A percentile compares a stretch with the other conserved stretches of the same genome.
These are phyloP conservation scores for Rhizopogon vinicolor DNA, from an alignment of 768 basidiomycete genomes.

Conservation along the genomic window DNA sequence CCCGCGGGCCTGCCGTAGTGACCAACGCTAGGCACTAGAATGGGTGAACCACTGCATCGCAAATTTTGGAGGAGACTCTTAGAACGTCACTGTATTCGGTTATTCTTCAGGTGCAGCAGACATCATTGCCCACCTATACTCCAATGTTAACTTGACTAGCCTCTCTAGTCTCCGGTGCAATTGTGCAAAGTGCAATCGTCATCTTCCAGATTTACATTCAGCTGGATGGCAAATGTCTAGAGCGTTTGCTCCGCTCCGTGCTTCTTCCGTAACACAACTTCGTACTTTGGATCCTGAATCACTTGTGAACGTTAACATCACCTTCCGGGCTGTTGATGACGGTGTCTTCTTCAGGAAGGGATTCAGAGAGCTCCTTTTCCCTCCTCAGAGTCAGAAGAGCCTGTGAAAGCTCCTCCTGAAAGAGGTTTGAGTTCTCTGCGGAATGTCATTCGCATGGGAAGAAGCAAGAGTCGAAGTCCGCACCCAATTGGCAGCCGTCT, in stretches of 20 bases:
- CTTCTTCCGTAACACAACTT: constrained; percentile 56
- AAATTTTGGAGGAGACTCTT: constrained; percentile 53
- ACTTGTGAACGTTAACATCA: constrained; percentile 48
- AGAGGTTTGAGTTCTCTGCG: too few relatives aligned
- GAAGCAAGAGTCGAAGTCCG: too few relatives aligned
- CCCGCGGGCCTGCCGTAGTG: constrained; percentile 47
- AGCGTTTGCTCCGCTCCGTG: constrained; percentile 50
- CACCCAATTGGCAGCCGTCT: too few relatives aligned
- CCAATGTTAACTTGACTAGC: constrained; percentile 55
- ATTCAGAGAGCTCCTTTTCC: constrained; percentile 47
- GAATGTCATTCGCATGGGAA: too few relatives aligned
- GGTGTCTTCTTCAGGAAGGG: constrained; percentile 61
- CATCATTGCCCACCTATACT: constrained; percentile 60
- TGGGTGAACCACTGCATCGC: constrained; percentile 58
- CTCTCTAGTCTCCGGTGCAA: too few relatives aligned
- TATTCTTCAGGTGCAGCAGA: constrained; percentile 43
- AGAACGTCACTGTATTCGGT: constrained; percentile 36
- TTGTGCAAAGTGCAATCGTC: too few relatives aligned
- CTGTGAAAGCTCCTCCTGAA: constrained; percentile 1
- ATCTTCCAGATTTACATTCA: too few relatives aligned
- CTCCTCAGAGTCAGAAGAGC: constrained; percentile 20
- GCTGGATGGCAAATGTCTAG: too few relatives aligned
- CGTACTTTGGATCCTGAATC: constrained; percentile 53
- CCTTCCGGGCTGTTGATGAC: constrained; percentile 60
- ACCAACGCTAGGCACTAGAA: constrained; percentile 60